These are phyloP conservation scores for Cornus suecica DNA, from an alignment of 148 eudicot genomes.

Conservation along the genomic window DNA sequence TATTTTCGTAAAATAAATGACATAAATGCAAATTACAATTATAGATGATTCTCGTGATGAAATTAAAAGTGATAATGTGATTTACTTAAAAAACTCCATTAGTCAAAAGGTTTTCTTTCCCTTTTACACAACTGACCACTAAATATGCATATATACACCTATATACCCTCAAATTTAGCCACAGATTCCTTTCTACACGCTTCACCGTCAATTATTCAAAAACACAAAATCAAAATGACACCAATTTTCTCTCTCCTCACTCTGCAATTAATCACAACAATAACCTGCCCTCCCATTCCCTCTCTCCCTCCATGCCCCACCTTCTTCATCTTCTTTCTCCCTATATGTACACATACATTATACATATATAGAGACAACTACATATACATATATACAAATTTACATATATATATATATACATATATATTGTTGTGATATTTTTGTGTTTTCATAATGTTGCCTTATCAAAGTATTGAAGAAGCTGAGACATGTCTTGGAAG, in stretches of 20 bases:
- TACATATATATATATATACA: background rate
- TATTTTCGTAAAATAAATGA: no score
- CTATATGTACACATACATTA: background rate
- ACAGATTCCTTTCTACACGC: background rate
- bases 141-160: no score
- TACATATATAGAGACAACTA: background rate
- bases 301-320: background rate
- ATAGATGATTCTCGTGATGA: no score
- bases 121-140: no score
- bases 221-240: background rate
- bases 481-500: slow-evolving; percentile 55
- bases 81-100: no score
- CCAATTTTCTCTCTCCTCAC: background rate
- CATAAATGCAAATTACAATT: no score
- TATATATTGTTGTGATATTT: background rate
- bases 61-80: no score
- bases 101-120: no score
- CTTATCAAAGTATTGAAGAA: slow-evolving; percentile 40
- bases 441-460: slow-evolving; percentile 42
- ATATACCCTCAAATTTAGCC: no score
- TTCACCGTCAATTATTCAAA: background rate
- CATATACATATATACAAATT: background rate
- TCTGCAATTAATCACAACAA: background rate
- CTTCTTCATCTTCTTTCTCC: background rate
- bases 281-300: background rate